These are phyloP conservation scores for Aureobasidium melanogenum DNA, from an alignment of 2,329 filamentous ascomycete species.

Conservation along the genomic window DNA sequence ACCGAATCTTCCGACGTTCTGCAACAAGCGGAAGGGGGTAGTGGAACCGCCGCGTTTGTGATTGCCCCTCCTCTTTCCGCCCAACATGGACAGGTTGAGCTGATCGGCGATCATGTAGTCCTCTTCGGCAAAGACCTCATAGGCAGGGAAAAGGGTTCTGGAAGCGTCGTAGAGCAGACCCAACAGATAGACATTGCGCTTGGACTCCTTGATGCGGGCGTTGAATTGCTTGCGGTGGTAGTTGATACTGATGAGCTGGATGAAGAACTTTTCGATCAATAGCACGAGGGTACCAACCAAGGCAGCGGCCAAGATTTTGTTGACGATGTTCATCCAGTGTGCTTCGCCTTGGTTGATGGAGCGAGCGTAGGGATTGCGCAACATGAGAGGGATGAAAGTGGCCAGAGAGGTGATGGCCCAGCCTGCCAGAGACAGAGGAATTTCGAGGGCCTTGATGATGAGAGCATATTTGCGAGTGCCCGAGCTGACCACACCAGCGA, in stretches of 20 bases:
- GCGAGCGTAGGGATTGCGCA: conserved; percentile 25
- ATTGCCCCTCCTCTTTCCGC: conserved; percentile 44
- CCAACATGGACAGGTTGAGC: conserved; percentile 48
- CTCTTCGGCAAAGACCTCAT: conserved; percentile 77
- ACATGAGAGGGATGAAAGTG: conserved; percentile 44
- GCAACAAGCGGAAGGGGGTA: conserved; percentile 71
- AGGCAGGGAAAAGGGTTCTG: conserved; percentile 78
- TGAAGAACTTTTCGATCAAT: conserved; percentile 66
- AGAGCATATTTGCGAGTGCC: conserved; percentile 56
- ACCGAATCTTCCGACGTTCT: conserved; percentile 63
- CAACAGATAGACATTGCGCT: conserved; percentile 73
- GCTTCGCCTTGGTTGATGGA: neutral
- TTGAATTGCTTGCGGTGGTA: conserved; percentile 81
- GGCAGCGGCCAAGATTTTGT: conserved; percentile 56
- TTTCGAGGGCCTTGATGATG: conserved; percentile 49
- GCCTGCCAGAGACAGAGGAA: conserved; percentile 51
- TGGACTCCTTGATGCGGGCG: conserved; percentile 76
- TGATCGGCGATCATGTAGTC: conserved; percentile 85
- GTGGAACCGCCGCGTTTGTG: conserved; percentile 51
- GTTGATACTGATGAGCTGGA: conserved; percentile 75
- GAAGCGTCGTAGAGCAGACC: conserved; percentile 86
- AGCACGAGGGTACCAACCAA: conserved; percentile 63
- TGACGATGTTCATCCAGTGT: conserved; percentile 48
- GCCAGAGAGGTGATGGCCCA: conserved; percentile 53
- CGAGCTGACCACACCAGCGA: conserved; percentile 55